Percentiles rank a stretch among this genome's conserved stretches.
Conservation (phyloP, 345 rosid genomes). For the Lepidium sativum region DNA sequence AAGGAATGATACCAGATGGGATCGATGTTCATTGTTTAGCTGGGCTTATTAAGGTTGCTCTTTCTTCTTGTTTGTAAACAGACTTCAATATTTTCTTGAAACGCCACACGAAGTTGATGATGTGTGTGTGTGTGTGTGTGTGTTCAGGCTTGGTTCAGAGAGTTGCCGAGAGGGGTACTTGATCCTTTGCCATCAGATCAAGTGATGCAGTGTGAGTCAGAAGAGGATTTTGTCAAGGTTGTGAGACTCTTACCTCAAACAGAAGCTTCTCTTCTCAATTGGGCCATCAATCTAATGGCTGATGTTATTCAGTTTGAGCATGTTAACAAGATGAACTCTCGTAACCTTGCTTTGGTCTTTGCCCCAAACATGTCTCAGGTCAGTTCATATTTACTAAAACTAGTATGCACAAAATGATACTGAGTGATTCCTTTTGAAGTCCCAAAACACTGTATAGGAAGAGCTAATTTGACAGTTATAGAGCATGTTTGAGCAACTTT, state of each 20-base stretch:
- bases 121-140: neutral
- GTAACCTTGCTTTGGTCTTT: constrained; percentile 88
- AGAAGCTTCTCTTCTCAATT: constrained; percentile 78
- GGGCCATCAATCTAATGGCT: constrained; percentile 94
- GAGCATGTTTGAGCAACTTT: neutral
- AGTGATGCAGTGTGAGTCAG: constrained; percentile 81
- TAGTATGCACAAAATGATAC: neutral
- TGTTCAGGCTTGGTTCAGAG: constrained; percentile 94
- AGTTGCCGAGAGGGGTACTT: constrained; percentile 81
- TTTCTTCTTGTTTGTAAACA: neutral
- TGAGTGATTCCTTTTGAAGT: neutral
- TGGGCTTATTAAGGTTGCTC: constrained; percentile 74
- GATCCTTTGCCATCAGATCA: constrained; percentile 81
- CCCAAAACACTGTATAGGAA: neutral
- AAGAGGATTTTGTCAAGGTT: constrained; percentile 76
- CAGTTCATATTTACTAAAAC: constrained; percentile 14
- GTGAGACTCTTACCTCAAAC: constrained; percentile 77
- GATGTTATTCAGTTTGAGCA: constrained; percentile 79
- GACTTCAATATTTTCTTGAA: neutral
- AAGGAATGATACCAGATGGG: constrained; percentile 69
- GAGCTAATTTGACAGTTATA: neutral
- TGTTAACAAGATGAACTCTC: constrained; percentile 94
- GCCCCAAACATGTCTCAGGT: constrained; percentile 99
- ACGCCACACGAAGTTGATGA: neutral
- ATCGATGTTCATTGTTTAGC: constrained; percentile 94